Evolutionary conservation across 345 rosid genomes (phyloP), one percentile per base, ranked within the genome.

Genomic region (Bruguiera parviflora): DNA sequence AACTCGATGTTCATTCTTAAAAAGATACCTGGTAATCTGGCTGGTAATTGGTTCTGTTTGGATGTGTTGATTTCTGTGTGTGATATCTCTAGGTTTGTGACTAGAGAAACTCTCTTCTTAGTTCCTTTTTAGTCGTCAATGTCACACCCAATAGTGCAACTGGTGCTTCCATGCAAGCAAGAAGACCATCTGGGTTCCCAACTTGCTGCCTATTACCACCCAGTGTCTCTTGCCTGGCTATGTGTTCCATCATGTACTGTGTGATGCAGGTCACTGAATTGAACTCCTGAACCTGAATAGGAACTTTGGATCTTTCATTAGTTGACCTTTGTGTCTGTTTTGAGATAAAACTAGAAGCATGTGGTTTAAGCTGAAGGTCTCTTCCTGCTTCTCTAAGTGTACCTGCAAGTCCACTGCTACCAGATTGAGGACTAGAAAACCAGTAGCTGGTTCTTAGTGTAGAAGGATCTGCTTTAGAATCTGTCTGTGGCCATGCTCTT

Each of bases 291-390:
- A 46, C 72, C 58, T 78, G 81, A 47, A 86, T 80, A 63, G 76
- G 79, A 55, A 78, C 84, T 78, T 76, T 82, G 55, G 91, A 82
- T 84, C 78, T 85, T 75, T 84, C 86, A 74, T 80, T 89, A 57
- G 77, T 75, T 24, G 82, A 66, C 21, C 69, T 75, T 59, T 83
- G 81, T 68, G 32, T 77, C 72, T 77, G 80, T 51, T 63, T 64
- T 25, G 78, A 61, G 65, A 60, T 68, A 62, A 67, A 66, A 52
- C 78, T 75, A 29, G 68, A 65, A 15, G 33, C 47, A 53, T 86
- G 85, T 49, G 67, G 68, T 60, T 76, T 73, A 55, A 61, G 67
- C 75, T 76, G 83, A 64, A 70, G 53, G 57, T 46, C 33, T 16
- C 20, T 56, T 64, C 66, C 61, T 58, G 74, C 62, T 53, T 77